Evolutionary conservation across 106 monocot species (phyloP).

Genomic region (Dioscorea zingiberensis): DNA sequence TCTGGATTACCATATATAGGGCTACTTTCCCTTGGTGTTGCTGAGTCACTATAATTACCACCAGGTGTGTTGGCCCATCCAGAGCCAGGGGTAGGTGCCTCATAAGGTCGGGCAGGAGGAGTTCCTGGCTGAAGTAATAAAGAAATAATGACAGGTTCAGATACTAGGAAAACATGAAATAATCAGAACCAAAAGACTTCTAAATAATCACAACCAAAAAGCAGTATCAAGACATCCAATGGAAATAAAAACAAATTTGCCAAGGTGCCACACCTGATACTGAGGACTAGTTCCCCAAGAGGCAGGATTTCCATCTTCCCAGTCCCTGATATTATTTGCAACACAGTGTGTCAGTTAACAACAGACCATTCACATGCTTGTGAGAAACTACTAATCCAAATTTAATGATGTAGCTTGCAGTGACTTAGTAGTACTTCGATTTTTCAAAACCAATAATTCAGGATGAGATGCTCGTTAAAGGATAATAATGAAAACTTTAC

Average conservation of each 20-base stretch:
- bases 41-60: slow-evolving; percentile 71
- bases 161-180: background rate
- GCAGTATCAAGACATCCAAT: too few species aligned
- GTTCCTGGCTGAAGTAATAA: slow-evolving; percentile 65
- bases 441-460: too few species aligned
- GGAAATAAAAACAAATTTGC: background rate
- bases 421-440: too few species aligned
- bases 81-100: slow-evolving; percentile 94
- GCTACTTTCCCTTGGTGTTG: slow-evolving; percentile 70
- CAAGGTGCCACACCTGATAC: slow-evolving; percentile 55
- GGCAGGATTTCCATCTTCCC: slow-evolving; percentile 96
- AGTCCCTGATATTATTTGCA: slow-evolving; percentile 57
- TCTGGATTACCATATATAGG: slow-evolving; percentile 51
- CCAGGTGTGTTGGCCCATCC: slow-evolving; percentile 98
- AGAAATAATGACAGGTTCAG: background rate
- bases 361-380: too few species aligned
- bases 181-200: background rate
- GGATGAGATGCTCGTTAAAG: too few species aligned
- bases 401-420: too few species aligned
- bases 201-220: too few species aligned
- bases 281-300: slow-evolving; percentile 88
- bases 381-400: too few species aligned
- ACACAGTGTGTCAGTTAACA: background rate
- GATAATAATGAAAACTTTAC: too few species aligned
- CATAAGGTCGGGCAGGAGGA: slow-evolving; percentile 75